Base-by-base conservation (phyloP, 148 eudicot species). In the Diospyros lotus region DNA sequence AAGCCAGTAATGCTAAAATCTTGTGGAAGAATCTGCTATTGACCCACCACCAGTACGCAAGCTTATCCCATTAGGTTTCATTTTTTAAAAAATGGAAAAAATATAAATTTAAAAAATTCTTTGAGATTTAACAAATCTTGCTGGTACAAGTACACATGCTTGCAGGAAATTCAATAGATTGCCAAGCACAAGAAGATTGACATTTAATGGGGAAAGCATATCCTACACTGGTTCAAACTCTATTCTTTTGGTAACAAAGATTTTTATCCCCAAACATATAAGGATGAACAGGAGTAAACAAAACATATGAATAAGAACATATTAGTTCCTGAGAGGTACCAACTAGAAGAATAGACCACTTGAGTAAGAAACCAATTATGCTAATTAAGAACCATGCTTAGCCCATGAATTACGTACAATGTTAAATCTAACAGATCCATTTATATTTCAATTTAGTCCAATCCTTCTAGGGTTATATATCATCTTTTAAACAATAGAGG, bases 131-230 rank as follows among this genome's bases (percentile, higher is more conserved):
- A 12, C 28, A 5, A 44, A 42, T 48, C 52, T 8, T 42, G 50
- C 68, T 42, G 46, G 48, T n/a, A 42, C 67, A 64, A 13, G n/a
- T 43, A 65, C 50, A 66, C 45, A 66, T 45, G 40, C 70, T 12
- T 7, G 39, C 46, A 43, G 13, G 9, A 46, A 66, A 48, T 48
- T 48, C 52, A 8, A 48, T 4, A 41, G 45, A 5, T n/a, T 46
- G 10, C 54, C 54, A 14, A 45, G 54, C 11, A 1, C 41, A 1
- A 11, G 58, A 68, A 45, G 54, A 66, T 45, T 2, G 41, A 18
- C 41, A 38, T 43, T 50, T 41, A 11, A 40, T 9, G 42, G 58
- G 58, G 15, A 60, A 60, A 38, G 45, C 67, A 41, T 64, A 39
- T 40, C 46, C 59, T 53, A 38, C 9, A 17, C 41, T 42, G 9